These are phyloP conservation scores for Globisporangium radiosum DNA, from an alignment of 352 stramenopile genomes.

Conservation along the genomic window DNA sequence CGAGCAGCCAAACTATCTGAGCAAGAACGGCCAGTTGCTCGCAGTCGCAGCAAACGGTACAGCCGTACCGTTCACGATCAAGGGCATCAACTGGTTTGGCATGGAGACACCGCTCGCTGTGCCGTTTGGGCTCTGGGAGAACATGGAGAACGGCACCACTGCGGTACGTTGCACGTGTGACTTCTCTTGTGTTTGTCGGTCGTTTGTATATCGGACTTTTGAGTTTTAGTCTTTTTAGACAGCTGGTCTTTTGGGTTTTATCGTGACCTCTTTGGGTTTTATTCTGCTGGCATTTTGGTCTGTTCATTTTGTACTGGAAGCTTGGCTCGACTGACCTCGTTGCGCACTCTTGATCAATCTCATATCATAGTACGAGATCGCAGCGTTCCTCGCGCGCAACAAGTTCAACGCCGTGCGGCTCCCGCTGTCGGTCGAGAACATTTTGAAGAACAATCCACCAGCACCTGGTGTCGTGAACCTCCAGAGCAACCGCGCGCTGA, in stretches of 20 bases:
- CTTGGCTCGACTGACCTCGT: no score
- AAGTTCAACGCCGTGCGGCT: slow-evolving; percentile 81
- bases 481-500: slow-evolving; percentile 62
- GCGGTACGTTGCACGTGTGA: slow-evolving; percentile 20
- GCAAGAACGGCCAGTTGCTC: slow-evolving; percentile 58
- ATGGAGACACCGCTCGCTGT: slow-evolving; percentile 67
- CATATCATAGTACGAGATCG: slow-evolving; percentile 57
- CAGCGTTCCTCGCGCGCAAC: slow-evolving; percentile 65
- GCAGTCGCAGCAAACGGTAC: slow-evolving; percentile 63
- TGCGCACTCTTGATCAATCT: not conserved
- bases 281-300: no score
- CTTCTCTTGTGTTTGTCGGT: not conserved
- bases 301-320: no score
- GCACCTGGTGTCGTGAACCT: slow-evolving; percentile 60
- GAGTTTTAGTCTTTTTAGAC: no score
- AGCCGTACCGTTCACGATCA: slow-evolving; percentile 59
- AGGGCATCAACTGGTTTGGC: slow-evolving; percentile 75
- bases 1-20: slow-evolving; percentile 66
- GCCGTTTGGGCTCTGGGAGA: slow-evolving; percentile 75
- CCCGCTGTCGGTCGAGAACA: slow-evolving; percentile 59
- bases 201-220: no score
- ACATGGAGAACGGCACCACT: slow-evolving; percentile 63
- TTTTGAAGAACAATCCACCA: slow-evolving; percentile 59
- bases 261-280: no score
- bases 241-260: no score